Conservation (phyloP, 192 early-diverging fungal species). For the Entophlyctis helioformis region DNA sequence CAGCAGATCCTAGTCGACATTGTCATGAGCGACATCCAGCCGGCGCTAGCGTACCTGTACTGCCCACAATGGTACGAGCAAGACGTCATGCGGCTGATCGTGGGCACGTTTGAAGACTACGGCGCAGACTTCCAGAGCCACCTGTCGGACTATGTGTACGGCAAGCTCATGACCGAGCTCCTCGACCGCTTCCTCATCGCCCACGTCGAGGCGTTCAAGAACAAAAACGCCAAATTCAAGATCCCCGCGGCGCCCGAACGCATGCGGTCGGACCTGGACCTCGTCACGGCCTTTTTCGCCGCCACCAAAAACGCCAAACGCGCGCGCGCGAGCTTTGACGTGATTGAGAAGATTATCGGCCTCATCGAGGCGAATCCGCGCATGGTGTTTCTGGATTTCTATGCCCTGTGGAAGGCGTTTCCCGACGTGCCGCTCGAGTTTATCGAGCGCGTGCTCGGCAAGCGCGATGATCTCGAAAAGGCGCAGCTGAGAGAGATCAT, state of each 20-base stretch:
- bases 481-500: slow-evolving; percentile 73
- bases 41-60: slow-evolving; percentile 63
- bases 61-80: slow-evolving; percentile 86
- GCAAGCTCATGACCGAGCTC: slow-evolving; percentile 74
- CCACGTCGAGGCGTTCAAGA: slow-evolving; percentile 75
- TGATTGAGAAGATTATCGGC: slow-evolving; percentile 66
- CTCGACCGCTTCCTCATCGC: slow-evolving; percentile 72
- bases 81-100: slow-evolving; percentile 70
- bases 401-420: slow-evolving; percentile 75
- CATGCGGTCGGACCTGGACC: slow-evolving; percentile 62
- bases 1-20: slow-evolving; percentile 71
- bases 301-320: slow-evolving; percentile 58
- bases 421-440: slow-evolving; percentile 83
- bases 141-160: slow-evolving; percentile 81
- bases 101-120: slow-evolving; percentile 94
- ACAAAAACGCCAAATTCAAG: slow-evolving; percentile 65
- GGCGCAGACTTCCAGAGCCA: slow-evolving; percentile 73
- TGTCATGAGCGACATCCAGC: slow-evolving; percentile 67
- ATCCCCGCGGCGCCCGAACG: slow-evolving; percentile 53
- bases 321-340: slow-evolving; percentile 69
- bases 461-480: slow-evolving; percentile 87
- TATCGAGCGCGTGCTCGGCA: slow-evolving; percentile 79
- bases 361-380: slow-evolving; percentile 71
- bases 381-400: slow-evolving; percentile 86
- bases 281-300: slow-evolving; percentile 65